Evolutionary conservation across 805 yeast species (phyloP), one percentile per base, ranked within the genome.

Genomic region (Candida railenensis): DNA sequence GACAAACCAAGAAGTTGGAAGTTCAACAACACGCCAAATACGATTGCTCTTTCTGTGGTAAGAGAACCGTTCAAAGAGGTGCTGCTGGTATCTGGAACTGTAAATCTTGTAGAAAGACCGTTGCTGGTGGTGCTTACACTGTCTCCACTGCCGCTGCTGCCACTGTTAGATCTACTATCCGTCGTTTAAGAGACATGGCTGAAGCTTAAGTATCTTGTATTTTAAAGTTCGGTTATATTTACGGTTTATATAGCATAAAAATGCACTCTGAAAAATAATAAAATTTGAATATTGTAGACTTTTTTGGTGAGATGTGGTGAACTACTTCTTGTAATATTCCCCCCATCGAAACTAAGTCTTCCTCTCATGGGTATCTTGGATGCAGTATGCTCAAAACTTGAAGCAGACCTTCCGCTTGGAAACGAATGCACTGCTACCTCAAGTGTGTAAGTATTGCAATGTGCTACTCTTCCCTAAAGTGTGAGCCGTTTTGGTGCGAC

Each of bases 81-180:
- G 90, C 99, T 65, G 82, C 95, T 71, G 99, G 99, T 81, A 89
- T 94, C 91, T 94, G 99, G 99, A 75, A 79, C 73, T 94, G 99
- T 83, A 80, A 82, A 77, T 79, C 96, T 62, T 92, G 99, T 82
- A 79, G 78, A 68, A 94, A 89, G 87, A 87, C 96, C 63, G 89
- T 94, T 71, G 99, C 99, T 67, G 99, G 99, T 77, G 99, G 99
- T 84, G 99, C 99, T 78, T 94, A 94, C 91, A 83, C 97, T 69
- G 91, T 94, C 62, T 85, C 96, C 72, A 94, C 99, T 67, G 94
- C 99, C 71, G 97, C 99, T 76, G 99, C 99, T 73, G 96, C 97
- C 78, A 94, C 99, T 67, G 97, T 91, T 77, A 91, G 99, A 87
- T 94, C 99, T 58, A 92, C 99, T 78, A 94, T 94, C 83, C 92